Percentiles rank a stretch among this genome's conserved stretches.
Evolutionary conservation across 2,329 filamentous ascomycete genomes (phyloP).

Genomic region (Emergomyces africanus): DNA sequence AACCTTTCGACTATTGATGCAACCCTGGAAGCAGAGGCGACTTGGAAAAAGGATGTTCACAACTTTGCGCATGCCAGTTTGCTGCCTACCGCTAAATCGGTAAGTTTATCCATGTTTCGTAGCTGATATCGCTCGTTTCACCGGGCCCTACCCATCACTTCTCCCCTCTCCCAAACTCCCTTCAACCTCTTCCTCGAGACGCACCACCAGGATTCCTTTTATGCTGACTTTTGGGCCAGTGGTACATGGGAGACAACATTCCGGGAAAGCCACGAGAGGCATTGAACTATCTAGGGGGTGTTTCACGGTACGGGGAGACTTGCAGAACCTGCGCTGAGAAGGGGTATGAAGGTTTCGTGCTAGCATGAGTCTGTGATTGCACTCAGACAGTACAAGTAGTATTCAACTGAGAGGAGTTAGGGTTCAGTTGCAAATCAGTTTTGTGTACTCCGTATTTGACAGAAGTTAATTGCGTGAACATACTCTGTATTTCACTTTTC

Average conservation of each 20-base stretch:
- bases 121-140: background rate
- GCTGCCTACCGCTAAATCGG: slow-evolving; percentile 36
- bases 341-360: background rate
- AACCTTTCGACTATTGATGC: slow-evolving; percentile 41
- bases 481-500: background rate
- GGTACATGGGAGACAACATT: slow-evolving; percentile 45
- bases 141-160: too few species aligned
- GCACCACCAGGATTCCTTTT: background rate
- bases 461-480: background rate
- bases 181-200: background rate
- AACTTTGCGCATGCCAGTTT: slow-evolving; percentile 33
- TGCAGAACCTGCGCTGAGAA: background rate
- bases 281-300: slow-evolving; percentile 30
- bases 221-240: background rate
- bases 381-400: too few species aligned
- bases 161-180: too few species aligned
- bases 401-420: background rate
- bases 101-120: background rate
- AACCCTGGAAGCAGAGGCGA: slow-evolving; percentile 31
- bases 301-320: slow-evolving; percentile 2
- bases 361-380: background rate
- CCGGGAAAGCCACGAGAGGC: slow-evolving; percentile 44
- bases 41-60: slow-evolving; percentile 40
- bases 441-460: background rate
- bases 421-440: background rate